Conservation (phyloP, 108 stramenopile species). For the Discostella stelligeroides region DNA sequence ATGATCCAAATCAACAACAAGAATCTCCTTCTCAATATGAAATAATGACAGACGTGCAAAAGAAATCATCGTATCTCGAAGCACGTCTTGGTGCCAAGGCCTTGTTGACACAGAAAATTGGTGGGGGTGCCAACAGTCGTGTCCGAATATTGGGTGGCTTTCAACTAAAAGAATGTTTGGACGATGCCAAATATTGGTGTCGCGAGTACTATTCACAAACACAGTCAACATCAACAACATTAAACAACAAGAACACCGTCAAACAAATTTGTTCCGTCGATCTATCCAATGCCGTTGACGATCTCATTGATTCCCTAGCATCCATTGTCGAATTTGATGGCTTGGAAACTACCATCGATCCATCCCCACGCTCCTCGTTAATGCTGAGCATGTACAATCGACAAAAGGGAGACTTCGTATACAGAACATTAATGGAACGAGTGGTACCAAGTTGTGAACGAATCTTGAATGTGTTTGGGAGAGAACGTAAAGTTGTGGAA, state of each 20-base stretch:
- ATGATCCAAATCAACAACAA: background rate
- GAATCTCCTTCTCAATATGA: background rate
- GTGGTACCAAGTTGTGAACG: conserved; percentile 54
- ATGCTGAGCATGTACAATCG: conserved; percentile 64
- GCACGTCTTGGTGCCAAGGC: conserved; percentile 82
- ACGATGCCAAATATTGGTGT: conserved; percentile 65
- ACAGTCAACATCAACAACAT: background rate
- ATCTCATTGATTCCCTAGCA: conserved; percentile 67
- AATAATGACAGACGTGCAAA: conserved; percentile 12
- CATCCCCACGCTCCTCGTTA: conserved; percentile 76
- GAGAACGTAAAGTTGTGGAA: conserved; percentile 21
- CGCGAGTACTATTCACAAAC: conserved; percentile 7
- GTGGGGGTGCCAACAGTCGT: conserved; percentile 61
- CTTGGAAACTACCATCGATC: conserved; percentile 74
- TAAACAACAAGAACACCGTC: background rate
- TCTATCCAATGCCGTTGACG: conserved; percentile 15
- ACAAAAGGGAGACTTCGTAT: conserved; percentile 64
- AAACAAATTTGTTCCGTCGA: conserved; percentile 14
- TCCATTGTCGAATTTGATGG: conserved; percentile 87
- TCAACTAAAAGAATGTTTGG: conserved; percentile 63
- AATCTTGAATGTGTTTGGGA: conserved; percentile 42
- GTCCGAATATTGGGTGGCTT: conserved; percentile 60
- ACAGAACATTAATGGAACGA: conserved; percentile 66
- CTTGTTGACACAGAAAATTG: conserved; percentile 59
- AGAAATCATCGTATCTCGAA: conserved; percentile 68